phyloP scores from a whole-genome alignment of 345 rosid genomes.

The Dovyalis caffra region DNA sequence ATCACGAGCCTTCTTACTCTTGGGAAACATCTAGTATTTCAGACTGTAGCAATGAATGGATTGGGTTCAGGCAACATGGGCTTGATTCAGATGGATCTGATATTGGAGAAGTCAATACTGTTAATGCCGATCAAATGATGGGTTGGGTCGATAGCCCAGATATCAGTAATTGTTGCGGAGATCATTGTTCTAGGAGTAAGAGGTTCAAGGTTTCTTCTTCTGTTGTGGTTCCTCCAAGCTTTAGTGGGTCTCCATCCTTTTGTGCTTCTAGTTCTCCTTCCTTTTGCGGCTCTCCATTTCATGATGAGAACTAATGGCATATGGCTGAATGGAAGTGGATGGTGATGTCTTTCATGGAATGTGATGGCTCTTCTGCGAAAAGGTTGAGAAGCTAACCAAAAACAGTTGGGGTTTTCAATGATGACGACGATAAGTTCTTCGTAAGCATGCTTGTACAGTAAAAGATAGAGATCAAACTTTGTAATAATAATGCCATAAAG shows the following conservation, averaged over 20 bases:
- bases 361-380: background rate
- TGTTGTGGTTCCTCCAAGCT: constrained; percentile 58
- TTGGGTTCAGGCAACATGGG: constrained; percentile 47
- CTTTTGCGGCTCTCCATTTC: constrained; percentile 14
- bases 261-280: constrained; percentile 8
- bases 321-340: background rate
- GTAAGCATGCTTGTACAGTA: too few species aligned
- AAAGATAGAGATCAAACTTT: too few species aligned
- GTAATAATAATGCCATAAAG: too few species aligned
- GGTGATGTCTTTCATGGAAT: background rate
- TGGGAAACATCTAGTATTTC: constrained; percentile 62
- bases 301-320: constrained; percentile 15
- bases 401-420: background rate
- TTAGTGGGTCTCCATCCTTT: constrained; percentile 29
- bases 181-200: constrained; percentile 48
- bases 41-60: constrained; percentile 55
- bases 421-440: too few species aligned
- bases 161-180: constrained; percentile 15
- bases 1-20: constrained; percentile 18
- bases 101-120: constrained; percentile 37
- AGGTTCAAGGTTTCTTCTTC: constrained; percentile 67
- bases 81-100: constrained; percentile 58
- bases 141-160: constrained; percentile 58
- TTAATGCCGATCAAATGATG: constrained; percentile 23
- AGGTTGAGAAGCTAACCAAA: background rate